Percentiles rank a stretch among this genome's conserved stretches.
phyloP scores from a whole-genome alignment of 768 basidiomycete species.

The Agaricus blazei region DNA sequence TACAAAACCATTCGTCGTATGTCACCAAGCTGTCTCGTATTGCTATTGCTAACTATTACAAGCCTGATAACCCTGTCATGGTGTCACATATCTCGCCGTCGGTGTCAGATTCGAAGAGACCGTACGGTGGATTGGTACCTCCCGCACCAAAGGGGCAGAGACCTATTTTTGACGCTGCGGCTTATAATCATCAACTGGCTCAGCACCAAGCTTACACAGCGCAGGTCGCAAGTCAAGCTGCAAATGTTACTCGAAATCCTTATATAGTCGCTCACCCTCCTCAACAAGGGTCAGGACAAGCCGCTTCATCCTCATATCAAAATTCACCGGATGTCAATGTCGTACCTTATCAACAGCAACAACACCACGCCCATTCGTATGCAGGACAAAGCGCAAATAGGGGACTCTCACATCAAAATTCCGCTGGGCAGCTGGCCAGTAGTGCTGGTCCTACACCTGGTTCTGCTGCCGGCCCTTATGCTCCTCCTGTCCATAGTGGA shows the following conservation, averaged over 20 bases:
- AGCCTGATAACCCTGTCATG: conserved; percentile 50
- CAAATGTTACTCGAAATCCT: conserved; percentile 73
- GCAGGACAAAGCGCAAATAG: not conserved
- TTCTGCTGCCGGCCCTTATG: too few species aligned
- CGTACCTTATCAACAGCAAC: conserved; percentile 15
- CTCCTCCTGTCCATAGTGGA: not conserved
- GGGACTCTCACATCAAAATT: not conserved
- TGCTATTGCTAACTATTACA: conserved; percentile 3
- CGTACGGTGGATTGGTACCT: conserved; percentile 89
- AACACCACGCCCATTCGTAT: conserved; percentile 12
- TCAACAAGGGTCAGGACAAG: conserved; percentile 23
- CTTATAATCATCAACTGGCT: conserved; percentile 91
- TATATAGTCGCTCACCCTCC: conserved; percentile 59
- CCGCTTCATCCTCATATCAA: conserved; percentile 18
- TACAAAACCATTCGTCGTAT: conserved; percentile 77
- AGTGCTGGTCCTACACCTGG: not conserved
- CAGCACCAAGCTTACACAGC: conserved; percentile 93
- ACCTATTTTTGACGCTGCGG: conserved; percentile 86
- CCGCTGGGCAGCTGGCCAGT: not conserved
- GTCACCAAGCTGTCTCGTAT: conserved; percentile 17
- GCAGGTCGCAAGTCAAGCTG: conserved; percentile 68
- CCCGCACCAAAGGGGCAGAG: conserved; percentile 83
- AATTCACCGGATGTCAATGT: conserved; percentile 24
- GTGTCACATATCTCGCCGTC: conserved; percentile 21
- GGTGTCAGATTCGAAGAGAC: conserved; percentile 69